Base-by-base conservation (phyloP, 768 basidiomycete species). In the Hebeloma cylindrosporum region DNA sequence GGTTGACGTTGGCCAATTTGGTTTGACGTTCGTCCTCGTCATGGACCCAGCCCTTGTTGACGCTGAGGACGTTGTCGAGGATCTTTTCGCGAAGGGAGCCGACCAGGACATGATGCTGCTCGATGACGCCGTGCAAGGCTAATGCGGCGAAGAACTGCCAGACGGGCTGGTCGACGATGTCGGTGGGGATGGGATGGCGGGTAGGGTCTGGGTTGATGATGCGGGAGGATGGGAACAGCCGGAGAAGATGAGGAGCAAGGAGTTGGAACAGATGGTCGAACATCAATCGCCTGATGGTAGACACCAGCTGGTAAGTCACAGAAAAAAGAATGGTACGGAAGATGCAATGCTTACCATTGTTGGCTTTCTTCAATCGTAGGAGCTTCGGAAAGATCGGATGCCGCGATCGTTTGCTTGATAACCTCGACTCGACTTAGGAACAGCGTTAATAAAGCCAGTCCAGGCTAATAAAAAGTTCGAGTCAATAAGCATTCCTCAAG, bases 111-210 rank as follows among this genome's bases (percentile, higher is more conserved):
- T 90, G 88, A 62, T 98, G 95, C 63, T 99, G 92, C 53, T 92
- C 86, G 31, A 81, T 73, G 36, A 80, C 79, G 9, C 92, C 88
- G 53, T 88, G 85, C 29, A 94, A 74, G 2, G 93, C 94, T 38
- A 98, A 68, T 2, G 91, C 83, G 5, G 93, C 90, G 26, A 96
- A 77, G 74, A 93, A 90, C 61, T 89, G 86, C 93, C 93, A 96
- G n/a, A 92, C 88, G 10, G 88, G 89, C 63, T 89, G 88, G 66
- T 95, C 92, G 43, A 87, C 74, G 46, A 78, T 72, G 60, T 88
- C 87, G 23, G 76, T 74, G 1, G 74, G 67, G 21, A 66, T 66
- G 11, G 60, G 66, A 34, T 64, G 69, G 28, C 60, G 63, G 32
- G 46, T 49, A 45, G 73, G 61, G 31, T 56, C 51, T 7, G 58